Evolutionary conservation across 106 monocot genomes (phyloP), one percentile per base, ranked within the genome.

Genomic region (Vanilla planifolia): DNA sequence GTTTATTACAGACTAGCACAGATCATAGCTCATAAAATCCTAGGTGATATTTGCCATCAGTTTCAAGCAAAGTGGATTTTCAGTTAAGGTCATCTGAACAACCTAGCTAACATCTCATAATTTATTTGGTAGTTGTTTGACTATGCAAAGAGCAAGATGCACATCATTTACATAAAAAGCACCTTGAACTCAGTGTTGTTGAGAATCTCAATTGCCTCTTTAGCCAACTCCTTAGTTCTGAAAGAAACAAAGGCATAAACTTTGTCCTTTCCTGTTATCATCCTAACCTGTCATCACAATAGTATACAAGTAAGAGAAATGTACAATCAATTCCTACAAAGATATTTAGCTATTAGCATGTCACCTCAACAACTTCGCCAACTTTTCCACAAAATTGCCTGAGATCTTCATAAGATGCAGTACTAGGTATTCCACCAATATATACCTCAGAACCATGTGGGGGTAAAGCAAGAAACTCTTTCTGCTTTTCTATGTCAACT

Each of bases 371-470:
- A 25, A 86, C 77, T 78, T 80, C 77, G 13, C 85, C 85, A 61
- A 67, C 47, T 19, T 71, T 22, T 40, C 75, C 80, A 69, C 76
- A 81, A 47, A 86, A 78, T 33, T 43, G 46, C 56, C 59, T 74
- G 29, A 81, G 63, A 35, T 86, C 75, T 25, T 72, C 69, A 44
- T 81, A 64, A 51, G 81, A 67, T 20, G 59, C 68, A 58, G 69
- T 75, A 43, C 33, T 53, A 6, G 75, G 75, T 5, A 86, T 65
- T 14, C 72, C 72, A 48, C 78, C 86, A 33, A 81, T n/a, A 71
- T 80, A 81, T 51, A 86, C 68, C 53, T 81, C 86, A 37, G 81
- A 75, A 3, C 86, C 86, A 72, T 86, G 86, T 4, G 86, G 75
- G 52, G 86, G 86, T 66, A 78, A 78, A 41, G 75, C 62, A 16